Evolutionary conservation across 768 basidiomycete species (phyloP), one percentile per base, ranked within the genome.

Genomic region (Xerocomellus chrysenteron): DNA sequence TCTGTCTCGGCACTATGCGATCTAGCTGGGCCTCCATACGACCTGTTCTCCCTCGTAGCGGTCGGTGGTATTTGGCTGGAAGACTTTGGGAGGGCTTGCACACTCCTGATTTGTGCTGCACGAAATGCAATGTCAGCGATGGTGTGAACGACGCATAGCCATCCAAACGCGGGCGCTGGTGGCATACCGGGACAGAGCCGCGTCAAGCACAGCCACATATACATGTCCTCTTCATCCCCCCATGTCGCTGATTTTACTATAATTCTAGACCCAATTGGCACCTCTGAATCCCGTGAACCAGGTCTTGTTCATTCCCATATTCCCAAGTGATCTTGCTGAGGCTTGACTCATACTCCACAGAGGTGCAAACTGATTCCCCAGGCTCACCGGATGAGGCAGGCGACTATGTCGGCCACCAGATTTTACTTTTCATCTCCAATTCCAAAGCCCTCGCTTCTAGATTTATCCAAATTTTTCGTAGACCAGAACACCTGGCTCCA

Each of bases 131-230:
- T 84, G 53, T 87, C 82, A 51, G 78, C 74, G 19, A 81, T 72
- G 14, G 86, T 82, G 56, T 82, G 80, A 46, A 82, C 74, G 32
- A 88, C 87, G 65, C 86, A 87, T 54, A 88, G 68, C 83, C 85
- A 87, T 76, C 86, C 87, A 74, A 81, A 90, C 13, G 79, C 80
- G 35, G 85, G 80, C 46, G 86, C 80, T 48, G 87, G 85, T 62
- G 87, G 85, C 87, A 90, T 88, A 21, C 57, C 55, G 50, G 43
- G 24, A 35, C 19, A 21, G 19, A 42, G 19, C 41, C 26, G 17
- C 48, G 41, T 45, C 36, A 3, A 41, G 53, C 59, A 62, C 59
- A 57, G 63, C 62, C 62, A 64, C 52, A 21, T 21, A 21, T 21
- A 21, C 21, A 32, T 32, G 16, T 17, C 42, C 40, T 12, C 5